Evolutionary conservation across 2,329 filamentous ascomycete species (phyloP).

Genomic region (Atkinsonella hypoxylon): DNA sequence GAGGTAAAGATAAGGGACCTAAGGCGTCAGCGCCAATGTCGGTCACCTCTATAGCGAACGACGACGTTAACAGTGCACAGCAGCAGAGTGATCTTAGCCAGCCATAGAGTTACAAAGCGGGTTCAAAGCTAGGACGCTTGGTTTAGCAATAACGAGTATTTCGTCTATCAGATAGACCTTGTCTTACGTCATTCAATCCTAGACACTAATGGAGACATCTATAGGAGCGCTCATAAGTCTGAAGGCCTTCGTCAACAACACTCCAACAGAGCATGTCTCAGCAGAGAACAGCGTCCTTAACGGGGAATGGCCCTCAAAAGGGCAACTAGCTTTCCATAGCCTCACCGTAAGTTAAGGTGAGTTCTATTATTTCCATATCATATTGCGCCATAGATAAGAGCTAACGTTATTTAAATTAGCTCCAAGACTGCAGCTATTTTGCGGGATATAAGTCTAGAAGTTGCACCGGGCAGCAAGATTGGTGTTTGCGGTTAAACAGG

Average conservation of each 20-base stretch:
- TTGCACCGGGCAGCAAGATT: conserved; percentile 22
- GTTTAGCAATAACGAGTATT: conserved; percentile 26
- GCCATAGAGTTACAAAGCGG: conserved; percentile 23
- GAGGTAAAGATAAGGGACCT: no score
- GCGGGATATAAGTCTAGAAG: conserved; percentile 13
- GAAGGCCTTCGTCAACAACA: conserved; percentile 15
- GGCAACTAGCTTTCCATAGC: not conserved
- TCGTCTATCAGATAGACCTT: conserved; percentile 16
- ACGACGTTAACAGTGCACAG: no score
- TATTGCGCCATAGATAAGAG: not conserved
- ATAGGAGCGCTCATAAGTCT: conserved; percentile 19
- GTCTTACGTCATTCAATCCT: conserved; percentile 16
- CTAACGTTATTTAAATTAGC: not conserved
- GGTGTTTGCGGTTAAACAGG: conserved; percentile 34
- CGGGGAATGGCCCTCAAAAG: conserved; percentile 14
- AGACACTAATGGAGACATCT: conserved; percentile 19
- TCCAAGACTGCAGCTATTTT: conserved; percentile 14
- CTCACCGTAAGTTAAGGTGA: not conserved
- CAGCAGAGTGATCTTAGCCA: no score
- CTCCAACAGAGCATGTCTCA: conserved; percentile 13
- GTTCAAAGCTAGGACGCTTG: conserved; percentile 20
- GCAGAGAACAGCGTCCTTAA: conserved; percentile 9
- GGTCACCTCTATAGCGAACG: no score
- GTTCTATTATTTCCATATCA: no score
- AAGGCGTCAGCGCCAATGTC: no score